phyloP scores from a whole-genome alignment of 805 yeast genomes.

The Kuraishia ogatae region DNA sequence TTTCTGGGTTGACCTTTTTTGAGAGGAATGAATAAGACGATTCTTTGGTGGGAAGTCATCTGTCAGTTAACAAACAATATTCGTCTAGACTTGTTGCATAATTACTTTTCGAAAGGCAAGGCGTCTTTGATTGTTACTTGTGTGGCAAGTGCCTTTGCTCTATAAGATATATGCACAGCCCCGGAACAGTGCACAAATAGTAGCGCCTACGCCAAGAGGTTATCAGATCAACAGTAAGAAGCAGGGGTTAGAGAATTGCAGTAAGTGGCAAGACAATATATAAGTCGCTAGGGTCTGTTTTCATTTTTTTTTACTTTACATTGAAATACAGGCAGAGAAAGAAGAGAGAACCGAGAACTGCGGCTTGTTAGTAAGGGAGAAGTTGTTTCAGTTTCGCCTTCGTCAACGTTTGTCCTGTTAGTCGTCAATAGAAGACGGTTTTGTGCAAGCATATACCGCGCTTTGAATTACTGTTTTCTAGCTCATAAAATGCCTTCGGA shows the following conservation, averaged over 20 bases:
- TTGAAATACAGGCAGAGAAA: too few relatives aligned
- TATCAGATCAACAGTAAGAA: not conserved
- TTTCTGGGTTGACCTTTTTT: not conserved
- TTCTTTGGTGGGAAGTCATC: not conserved
- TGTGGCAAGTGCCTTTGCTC: not conserved
- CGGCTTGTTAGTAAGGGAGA: too few relatives aligned
- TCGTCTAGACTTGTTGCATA: too few relatives aligned
- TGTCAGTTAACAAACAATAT: not conserved
- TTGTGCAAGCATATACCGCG: not conserved
- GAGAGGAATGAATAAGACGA: not conserved
- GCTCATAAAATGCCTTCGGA: not conserved
- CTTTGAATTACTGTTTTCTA: too few relatives aligned
- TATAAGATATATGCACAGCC: not conserved
- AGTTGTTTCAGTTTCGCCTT: too few relatives aligned
- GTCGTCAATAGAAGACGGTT: not conserved
- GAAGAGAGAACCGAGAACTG: too few relatives aligned
- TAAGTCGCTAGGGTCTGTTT: not conserved
- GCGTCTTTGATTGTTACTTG: not conserved
- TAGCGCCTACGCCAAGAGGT: not conserved
- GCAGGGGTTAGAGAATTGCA: not conserved
- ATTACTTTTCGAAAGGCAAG: not conserved
- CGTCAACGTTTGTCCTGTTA: not conserved
- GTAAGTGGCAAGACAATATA: not conserved
- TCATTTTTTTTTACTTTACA: too few relatives aligned
- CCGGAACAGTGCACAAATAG: not conserved